phyloP scores from a whole-genome alignment of 2,329 filamentous ascomycete species.

The Botrytis fragariae region DNA sequence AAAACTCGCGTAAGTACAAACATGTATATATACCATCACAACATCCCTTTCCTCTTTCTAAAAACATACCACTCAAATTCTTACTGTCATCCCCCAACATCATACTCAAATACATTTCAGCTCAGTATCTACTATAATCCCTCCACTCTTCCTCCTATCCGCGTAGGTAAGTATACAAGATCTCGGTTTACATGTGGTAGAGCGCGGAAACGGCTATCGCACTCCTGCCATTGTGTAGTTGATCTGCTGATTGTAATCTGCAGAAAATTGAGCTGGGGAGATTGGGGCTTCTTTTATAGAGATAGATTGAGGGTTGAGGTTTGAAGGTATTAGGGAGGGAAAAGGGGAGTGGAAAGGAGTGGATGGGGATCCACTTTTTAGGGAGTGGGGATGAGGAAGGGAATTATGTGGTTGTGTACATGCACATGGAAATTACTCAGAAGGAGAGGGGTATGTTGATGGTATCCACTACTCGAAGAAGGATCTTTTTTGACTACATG shows the following conservation, averaged over 20 bases:
- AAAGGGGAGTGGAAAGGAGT: too few relatives aligned
- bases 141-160: not conserved
- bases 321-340: rapidly evolving
- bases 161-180: too few relatives aligned
- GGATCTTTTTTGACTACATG: not conserved
- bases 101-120: too few relatives aligned
- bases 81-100: rapidly evolving
- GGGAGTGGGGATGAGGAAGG: too few relatives aligned
- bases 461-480: not conserved
- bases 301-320: not conserved
- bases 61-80: not conserved
- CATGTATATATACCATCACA: not conserved
- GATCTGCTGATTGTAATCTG: too few relatives aligned
- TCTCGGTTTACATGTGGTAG: not conserved
- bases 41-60: not conserved
- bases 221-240: too few relatives aligned
- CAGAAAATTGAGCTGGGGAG: not conserved
- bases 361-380: not conserved
- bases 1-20: too few relatives aligned
- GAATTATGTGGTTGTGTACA: too few relatives aligned
- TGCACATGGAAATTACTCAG: too few relatives aligned
- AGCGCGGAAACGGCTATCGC: too few relatives aligned
- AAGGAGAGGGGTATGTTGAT: not conserved
- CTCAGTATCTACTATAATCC: not conserved
- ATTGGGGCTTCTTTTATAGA: not conserved